These are phyloP conservation scores for Cryptococcus sp. DNA, from an alignment of 1,284 basidiomycete species.

Conservation along the genomic window DNA sequence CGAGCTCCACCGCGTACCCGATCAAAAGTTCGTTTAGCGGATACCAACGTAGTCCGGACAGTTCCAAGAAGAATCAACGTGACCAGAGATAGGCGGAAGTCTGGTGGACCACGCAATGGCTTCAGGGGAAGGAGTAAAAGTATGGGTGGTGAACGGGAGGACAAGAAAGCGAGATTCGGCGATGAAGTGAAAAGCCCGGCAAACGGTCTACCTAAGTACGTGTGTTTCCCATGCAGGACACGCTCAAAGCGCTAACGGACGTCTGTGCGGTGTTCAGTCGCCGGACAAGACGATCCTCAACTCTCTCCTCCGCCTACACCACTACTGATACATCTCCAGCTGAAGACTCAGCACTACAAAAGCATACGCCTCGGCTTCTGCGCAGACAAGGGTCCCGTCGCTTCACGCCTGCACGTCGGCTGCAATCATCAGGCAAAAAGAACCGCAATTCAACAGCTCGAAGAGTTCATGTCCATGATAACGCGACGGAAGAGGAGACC, in stretches of 20 bases:
- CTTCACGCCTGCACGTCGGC: conserved; percentile 3
- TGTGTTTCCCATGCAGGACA: background rate
- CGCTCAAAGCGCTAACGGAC: background rate
- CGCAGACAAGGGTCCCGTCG: conserved; percentile 16
- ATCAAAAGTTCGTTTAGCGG: conserved; percentile 16
- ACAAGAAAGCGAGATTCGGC: conserved; percentile 39
- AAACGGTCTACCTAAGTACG: conserved; percentile 23
- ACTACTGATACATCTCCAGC: conserved; percentile 33
- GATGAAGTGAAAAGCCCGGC: conserved; percentile 42
- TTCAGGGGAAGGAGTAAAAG: conserved; percentile 27
- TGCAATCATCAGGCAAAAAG: conserved; percentile 1
- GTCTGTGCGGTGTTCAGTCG: conserved; percentile 1
- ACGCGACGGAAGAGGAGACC: conserved; percentile 5
- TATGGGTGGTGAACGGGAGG: conserved; percentile 20
- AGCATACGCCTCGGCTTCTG: conserved; percentile 20
- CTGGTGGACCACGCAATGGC: conserved; percentile 12
- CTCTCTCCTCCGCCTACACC: conserved; percentile 38
- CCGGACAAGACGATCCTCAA: conserved; percentile 29
- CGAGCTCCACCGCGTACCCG: conserved; percentile 24
- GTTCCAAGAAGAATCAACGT: conserved; percentile 11
- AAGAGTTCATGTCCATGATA: conserved; percentile 2
- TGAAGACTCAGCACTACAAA: conserved; percentile 7
- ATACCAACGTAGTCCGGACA: conserved; percentile 7
- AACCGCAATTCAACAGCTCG: background rate
- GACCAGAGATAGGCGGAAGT: conserved; percentile 15